Evolutionary conservation across 2,329 filamentous ascomycete genomes (phyloP), one percentile per base, ranked within the genome.

Genomic region (Pleoardoris graminearum): DNA sequence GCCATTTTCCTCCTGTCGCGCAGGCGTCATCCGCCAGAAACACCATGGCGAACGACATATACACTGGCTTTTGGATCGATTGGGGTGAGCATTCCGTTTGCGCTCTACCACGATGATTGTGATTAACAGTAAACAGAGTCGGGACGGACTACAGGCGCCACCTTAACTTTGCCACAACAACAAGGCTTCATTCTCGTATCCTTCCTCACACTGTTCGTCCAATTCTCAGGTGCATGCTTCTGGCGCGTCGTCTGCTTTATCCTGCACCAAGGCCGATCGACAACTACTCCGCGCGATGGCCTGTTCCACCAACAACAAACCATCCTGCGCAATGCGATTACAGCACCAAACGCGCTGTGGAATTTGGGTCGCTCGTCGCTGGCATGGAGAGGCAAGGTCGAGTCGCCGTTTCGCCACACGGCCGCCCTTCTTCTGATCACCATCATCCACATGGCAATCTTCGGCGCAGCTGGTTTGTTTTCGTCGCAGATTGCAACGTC

Each of bases 221-320:
- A 58, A 27, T 62, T 61, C 42, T 48, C 59, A 3, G 62, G 62
- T 25, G 55, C 50, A 5, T 59, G 59, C 43, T 59, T 65, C 17
- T 63, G 59, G 57, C 53, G 57, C 33, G 50, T 62, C 3, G 33
- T 63, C 6, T 65, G 62, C 51, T 65, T 63, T 39, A 46, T 60
- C 10, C 19, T 62, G 8, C 60, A 63, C 36, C 60, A 65, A 38
- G 17, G 37, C 12, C 55, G 59, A 11, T 65, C 60, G 2, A 59
- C 53, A 2, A 55, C 58, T 12, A 14, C 8, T 10, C 21, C 61
- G 16, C 50, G 49, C 30, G 55, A 63, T 50, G 62, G 61, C 22
- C 48, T 62, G 1, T 63, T 52, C 37, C 62, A 65, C 39, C 62
- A 65, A 43, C 62, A 61, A 25, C 62, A 65, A 53, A 48, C 47